phyloP scores from a whole-genome alignment of 2,329 filamentous ascomycete genomes.

The Cercospora sojina region DNA sequence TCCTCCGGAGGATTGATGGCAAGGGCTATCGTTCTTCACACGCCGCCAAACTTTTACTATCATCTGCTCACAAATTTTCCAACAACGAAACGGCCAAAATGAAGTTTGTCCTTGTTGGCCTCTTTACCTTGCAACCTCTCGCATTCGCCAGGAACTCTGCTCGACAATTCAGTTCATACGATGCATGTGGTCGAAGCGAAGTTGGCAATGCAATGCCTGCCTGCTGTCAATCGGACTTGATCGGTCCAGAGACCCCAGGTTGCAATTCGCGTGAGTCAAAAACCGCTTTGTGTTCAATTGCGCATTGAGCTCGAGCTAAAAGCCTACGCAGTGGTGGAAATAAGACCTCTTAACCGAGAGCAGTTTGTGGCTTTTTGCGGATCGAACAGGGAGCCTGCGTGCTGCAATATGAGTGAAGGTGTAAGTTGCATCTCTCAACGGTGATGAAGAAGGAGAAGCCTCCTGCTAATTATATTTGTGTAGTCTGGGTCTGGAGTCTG shows the following conservation, averaged over 20 bases:
- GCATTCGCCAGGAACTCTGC: neutral
- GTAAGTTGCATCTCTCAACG: neutral
- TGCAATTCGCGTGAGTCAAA: neutral
- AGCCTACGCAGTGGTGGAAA: neutral
- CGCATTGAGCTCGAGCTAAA: neutral
- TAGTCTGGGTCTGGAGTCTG: neutral
- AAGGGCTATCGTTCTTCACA: too few species aligned
- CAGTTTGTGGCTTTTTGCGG: neutral
- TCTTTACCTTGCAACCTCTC: neutral
- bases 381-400: neutral
- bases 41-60: too few species aligned
- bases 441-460: neutral
- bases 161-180: neutral
- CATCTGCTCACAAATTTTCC: too few species aligned
- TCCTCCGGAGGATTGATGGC: too few species aligned
- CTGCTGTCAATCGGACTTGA: neutral
- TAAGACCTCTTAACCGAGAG: neutral
- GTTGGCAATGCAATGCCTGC: neutral
- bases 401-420: neutral
- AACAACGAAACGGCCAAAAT: too few species aligned
- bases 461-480: neutral
- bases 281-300: neutral
- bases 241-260: neutral
- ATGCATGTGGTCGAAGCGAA: neutral
- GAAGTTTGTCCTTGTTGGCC: neutral